phyloP scores from a whole-genome alignment of 306 rosid genomes.

The Pachyrhizus erosus region DNA sequence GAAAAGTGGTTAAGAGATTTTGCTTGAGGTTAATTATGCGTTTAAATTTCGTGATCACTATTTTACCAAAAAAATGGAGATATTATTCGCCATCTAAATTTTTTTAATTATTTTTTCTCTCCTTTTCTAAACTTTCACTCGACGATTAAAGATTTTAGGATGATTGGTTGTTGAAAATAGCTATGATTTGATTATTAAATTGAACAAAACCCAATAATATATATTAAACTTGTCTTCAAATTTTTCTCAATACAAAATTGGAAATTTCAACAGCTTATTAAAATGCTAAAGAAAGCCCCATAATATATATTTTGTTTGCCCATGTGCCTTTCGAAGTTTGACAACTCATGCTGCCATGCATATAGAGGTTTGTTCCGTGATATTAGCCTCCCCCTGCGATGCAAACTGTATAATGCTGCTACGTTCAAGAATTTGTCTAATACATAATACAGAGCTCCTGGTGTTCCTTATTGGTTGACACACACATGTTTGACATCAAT shows the following conservation, averaged over 20 bases:
- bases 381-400: neutral
- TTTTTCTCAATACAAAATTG: neutral
- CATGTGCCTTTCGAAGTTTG: constrained; percentile 35
- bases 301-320: neutral
- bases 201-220: neutral
- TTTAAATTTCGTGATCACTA: neutral
- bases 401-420: neutral
- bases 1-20: neutral
- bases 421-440: neutral
- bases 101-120: neutral
- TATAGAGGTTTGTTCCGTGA: neutral
- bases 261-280: neutral
- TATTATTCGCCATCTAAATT: neutral
- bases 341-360: constrained; percentile 4
- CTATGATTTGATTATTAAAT: neutral
- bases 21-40: neutral
- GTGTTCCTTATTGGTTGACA: neutral
- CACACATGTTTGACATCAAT: neutral
- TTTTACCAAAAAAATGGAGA: neutral
- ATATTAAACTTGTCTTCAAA: neutral
- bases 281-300: neutral
- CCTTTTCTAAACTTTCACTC: neutral
- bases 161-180: neutral
- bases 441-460: neutral
- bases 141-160: neutral